Evolutionary conservation across 2,329 filamentous ascomycete genomes (phyloP).

Genomic region (Sarocladium kiliense): DNA sequence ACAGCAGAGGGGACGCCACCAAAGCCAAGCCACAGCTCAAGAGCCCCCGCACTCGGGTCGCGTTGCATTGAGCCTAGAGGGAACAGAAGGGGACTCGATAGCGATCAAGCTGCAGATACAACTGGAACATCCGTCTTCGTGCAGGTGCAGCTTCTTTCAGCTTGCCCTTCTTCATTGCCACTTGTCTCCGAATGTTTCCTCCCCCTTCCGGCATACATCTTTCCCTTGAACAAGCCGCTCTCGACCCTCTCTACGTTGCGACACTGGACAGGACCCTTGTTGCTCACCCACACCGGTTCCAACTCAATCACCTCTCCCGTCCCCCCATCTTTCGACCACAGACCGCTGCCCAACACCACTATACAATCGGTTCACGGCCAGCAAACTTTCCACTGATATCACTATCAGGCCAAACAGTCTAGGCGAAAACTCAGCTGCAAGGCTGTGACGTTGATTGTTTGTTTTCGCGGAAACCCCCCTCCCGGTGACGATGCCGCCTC

Average conservation of each 20-base stretch:
- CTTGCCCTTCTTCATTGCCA: neutral
- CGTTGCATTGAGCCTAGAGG: neutral
- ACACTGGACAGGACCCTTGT: neutral
- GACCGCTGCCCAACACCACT: neutral
- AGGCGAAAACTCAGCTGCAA: neutral
- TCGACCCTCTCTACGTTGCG: too few relatives aligned
- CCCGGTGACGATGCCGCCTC: neutral
- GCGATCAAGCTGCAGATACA: neutral
- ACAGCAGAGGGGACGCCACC: neutral
- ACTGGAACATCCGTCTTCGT: neutral
- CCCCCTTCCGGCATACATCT: too few relatives aligned
- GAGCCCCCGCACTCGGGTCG: neutral
- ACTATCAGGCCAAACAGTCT: neutral
- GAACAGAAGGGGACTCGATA: neutral
- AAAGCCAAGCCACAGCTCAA: neutral
- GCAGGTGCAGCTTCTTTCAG: neutral
- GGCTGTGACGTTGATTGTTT: too few relatives aligned
- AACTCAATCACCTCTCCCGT: slow-evolving; percentile 1
- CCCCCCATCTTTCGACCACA: neutral
- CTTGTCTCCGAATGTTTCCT: neutral
- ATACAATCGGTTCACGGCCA: neutral
- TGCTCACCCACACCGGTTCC: neutral
- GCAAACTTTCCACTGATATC: neutral
- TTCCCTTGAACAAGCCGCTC: too few relatives aligned
- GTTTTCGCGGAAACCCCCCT: neutral